phyloP scores from a whole-genome alignment of 1,284 basidiomycete genomes.

The Peniophora sp. region DNA sequence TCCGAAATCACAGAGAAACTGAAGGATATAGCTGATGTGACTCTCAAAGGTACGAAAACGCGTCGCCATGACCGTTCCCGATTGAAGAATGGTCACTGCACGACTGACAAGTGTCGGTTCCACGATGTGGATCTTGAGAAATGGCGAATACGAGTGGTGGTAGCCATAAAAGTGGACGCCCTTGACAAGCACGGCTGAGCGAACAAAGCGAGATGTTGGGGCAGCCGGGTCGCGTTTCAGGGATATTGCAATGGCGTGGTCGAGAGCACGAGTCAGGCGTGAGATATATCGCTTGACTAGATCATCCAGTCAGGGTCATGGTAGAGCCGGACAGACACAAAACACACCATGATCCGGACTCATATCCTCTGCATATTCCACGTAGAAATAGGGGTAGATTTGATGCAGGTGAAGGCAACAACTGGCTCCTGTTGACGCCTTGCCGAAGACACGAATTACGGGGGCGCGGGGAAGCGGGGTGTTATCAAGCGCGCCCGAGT shows the following conservation, averaged over 20 bases:
- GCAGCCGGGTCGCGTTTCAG: slow-evolving; percentile 56
- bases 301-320: background rate
- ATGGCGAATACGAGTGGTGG: slow-evolving; percentile 79
- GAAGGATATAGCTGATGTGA: slow-evolving; percentile 83
- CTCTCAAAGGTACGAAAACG: slow-evolving; percentile 81
- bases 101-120: slow-evolving; percentile 68
- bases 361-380: slow-evolving; percentile 60
- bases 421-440: slow-evolving; percentile 70
- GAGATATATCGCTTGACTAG: slow-evolving; percentile 65
- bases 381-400: slow-evolving; percentile 76
- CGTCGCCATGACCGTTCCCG: slow-evolving; percentile 74
- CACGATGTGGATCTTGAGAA: slow-evolving; percentile 79
- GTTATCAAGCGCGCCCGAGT: slow-evolving; percentile 58
- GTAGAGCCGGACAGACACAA: background rate
- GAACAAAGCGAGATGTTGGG: slow-evolving; percentile 51
- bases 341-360: slow-evolving; percentile 37
- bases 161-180: slow-evolving; percentile 97
- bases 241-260: slow-evolving; percentile 71
- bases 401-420: slow-evolving; percentile 89
- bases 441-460: slow-evolving; percentile 82
- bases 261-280: slow-evolving; percentile 63
- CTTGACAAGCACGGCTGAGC: slow-evolving; percentile 80
- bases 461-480: slow-evolving; percentile 60
- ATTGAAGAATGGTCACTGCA: slow-evolving; percentile 68
- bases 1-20: slow-evolving; percentile 95